Conservation (phyloP, 1,284 basidiomycete species). For the Fomitopsis palustris region DNA sequence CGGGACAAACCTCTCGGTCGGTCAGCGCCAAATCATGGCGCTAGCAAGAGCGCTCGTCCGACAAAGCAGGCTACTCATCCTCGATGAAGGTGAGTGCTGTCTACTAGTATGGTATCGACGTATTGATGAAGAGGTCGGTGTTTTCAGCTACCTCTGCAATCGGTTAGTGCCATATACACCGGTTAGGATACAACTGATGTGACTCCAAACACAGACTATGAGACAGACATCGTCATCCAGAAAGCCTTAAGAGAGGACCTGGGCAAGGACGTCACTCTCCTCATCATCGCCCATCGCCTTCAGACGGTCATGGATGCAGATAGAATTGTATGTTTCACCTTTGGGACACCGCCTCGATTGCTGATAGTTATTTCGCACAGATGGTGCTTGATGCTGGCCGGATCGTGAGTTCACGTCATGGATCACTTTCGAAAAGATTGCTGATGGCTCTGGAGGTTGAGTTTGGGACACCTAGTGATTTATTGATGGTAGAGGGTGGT, state of each 20-base stretch:
- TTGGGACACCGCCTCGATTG: neutral
- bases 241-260: slow-evolving; percentile 51
- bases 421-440: neutral
- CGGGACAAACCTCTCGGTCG: slow-evolving; percentile 36
- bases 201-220: slow-evolving; percentile 38
- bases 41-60: slow-evolving; percentile 57
- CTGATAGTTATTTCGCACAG: slow-evolving; percentile 12
- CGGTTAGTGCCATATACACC: too few relatives aligned
- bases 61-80: slow-evolving; percentile 52
- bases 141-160: too few relatives aligned
- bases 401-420: slow-evolving; percentile 16
- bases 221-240: slow-evolving; percentile 59
- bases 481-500: neutral
- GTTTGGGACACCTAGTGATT: neutral
- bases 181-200: too few relatives aligned
- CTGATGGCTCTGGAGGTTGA: neutral
- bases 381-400: slow-evolving; percentile 36
- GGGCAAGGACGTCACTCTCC: slow-evolving; percentile 50
- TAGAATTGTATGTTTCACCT: slow-evolving; percentile 28
- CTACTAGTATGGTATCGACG: neutral
- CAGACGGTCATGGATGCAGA: slow-evolving; percentile 68
- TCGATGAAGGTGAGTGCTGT: slow-evolving; percentile 47
- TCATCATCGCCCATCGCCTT: slow-evolving; percentile 66
- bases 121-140: too few relatives aligned
- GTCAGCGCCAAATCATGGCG: too few relatives aligned